These are phyloP conservation scores for Aspergillus fumigatiaffinis DNA, from an alignment of 2,329 filamentous ascomycete genomes.

Conservation along the genomic window DNA sequence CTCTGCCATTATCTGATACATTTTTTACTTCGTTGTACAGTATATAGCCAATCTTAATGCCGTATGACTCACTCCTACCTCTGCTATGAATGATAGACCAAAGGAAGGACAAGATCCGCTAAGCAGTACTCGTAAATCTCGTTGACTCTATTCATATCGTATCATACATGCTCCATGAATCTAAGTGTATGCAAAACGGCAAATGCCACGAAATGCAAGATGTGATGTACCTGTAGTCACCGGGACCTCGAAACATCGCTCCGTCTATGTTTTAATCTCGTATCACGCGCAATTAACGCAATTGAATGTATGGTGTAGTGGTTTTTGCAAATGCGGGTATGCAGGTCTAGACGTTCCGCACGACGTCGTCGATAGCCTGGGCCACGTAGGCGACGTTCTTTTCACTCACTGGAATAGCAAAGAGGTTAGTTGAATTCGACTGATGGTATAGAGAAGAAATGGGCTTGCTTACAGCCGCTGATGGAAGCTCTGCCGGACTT, in stretches of 20 bases:
- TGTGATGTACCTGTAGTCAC: neutral
- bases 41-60: constrained; percentile 9
- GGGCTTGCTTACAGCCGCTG: constrained; percentile 33
- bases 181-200: neutral
- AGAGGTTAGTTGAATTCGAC: neutral
- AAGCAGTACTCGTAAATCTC: neutral
- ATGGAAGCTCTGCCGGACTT: constrained; percentile 39
- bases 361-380: constrained; percentile 34
- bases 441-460: neutral
- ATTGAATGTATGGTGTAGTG: neutral
- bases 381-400: constrained; percentile 40
- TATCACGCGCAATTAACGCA: neutral
- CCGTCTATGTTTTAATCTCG: neutral
- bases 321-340: neutral
- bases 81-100: neutral
- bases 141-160: neutral
- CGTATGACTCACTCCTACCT: neutral
- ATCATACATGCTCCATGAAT: neutral
- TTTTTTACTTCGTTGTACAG: constrained; percentile 10
- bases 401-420: constrained; percentile 29
- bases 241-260: neutral
- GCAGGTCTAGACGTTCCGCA: constrained; percentile 26
- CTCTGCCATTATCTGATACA: neutral
- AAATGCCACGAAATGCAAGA: neutral
- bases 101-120: neutral